phyloP scores from a whole-genome alignment of 2,329 filamentous ascomycete genomes.

The Celoporthe dispersa region DNA sequence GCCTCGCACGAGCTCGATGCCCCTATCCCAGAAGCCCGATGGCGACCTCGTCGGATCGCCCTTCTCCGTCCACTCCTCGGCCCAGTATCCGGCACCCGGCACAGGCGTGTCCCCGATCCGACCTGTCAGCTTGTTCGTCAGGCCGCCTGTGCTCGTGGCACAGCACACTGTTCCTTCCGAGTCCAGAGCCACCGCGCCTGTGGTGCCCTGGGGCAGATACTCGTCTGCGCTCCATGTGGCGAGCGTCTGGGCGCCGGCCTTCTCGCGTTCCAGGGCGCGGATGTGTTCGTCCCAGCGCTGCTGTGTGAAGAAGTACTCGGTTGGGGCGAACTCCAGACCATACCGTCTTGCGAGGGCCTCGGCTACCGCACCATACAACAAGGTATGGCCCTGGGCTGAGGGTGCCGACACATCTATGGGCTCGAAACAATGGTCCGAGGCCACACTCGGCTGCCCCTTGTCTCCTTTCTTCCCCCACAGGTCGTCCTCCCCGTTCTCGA shows the following conservation, averaged over 20 bases:
- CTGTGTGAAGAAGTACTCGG: conserved; percentile 79
- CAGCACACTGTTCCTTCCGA: conserved; percentile 72
- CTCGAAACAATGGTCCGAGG: conserved; percentile 34
- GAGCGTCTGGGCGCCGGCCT: conserved; percentile 39
- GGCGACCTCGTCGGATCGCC: conserved; percentile 38
- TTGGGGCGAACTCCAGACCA: conserved; percentile 71
- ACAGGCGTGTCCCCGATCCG: conserved; percentile 86
- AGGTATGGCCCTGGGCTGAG: conserved; percentile 70
- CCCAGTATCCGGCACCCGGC: conserved; percentile 86
- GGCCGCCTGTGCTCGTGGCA: conserved; percentile 72
- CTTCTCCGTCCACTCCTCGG: conserved; percentile 75
- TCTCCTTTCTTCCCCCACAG: conserved; percentile 44
- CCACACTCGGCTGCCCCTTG: conserved; percentile 35
- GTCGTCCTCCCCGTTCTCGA: conserved; percentile 68
- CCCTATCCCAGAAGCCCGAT: conserved; percentile 26
- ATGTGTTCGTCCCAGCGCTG: conserved; percentile 72
- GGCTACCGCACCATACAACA: conserved; percentile 69
- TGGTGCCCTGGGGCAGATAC: conserved; percentile 82
- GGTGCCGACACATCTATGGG: conserved; percentile 46
- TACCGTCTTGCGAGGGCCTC: conserved; percentile 71
- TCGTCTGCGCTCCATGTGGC: conserved; percentile 63
- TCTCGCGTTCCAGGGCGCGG: conserved; percentile 54
- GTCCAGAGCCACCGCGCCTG: conserved; percentile 82
- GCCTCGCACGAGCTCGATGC: conserved; percentile 11
- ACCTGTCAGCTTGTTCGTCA: conserved; percentile 88